Evolutionary conservation across 441 rosid genomes (phyloP), one percentile per base, ranked within the genome.

Genomic region (Omphalea diandra): DNA sequence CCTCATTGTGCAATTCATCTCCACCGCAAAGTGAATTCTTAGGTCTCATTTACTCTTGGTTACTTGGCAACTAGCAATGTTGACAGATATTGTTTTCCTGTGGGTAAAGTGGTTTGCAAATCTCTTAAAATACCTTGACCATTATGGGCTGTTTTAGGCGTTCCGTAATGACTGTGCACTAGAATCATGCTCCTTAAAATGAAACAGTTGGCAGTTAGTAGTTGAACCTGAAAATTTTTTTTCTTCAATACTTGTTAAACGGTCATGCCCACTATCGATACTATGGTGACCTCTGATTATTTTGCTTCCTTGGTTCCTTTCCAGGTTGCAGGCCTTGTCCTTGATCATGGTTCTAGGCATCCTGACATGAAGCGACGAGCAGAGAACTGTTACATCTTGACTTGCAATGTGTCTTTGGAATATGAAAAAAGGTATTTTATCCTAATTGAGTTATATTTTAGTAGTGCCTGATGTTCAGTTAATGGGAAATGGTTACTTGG

Each of bases 331-430:
- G 97, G 99, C 65, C 97, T 94, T 73, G 99, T 94, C 43, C 93
- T 94, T 67, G 99, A 94, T 71, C 99, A 94, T 82, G 98, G 98
- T 70, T 94, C 99, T 29, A 90, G 99, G 71, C 99, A 94, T 85
- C 99, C 99, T 64, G 99, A 94, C 79, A 94, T 94, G 99, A 94
- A 94, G 83, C 83, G 99, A 7, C 86, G 91, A 68, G 98, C 98
- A 15, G 99, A 94, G 76, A 92, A 92, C 72, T 94, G 99, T 76
- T 81, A 84, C 76, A 94, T 94, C 73, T 79, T 94, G 80, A 94
- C 97, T n/a, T 94, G 97, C 85, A 94, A 94, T 70, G 97, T 90
- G 46, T 90, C 99, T 15, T 78, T 94, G 78, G 99, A 94, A 73
- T 92, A 94, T 67, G 99, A 94, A 65, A 94, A 94, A 86, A 94